phyloP scores from a whole-genome alignment of 768 basidiomycete species.

The Trametes sanguinea region DNA sequence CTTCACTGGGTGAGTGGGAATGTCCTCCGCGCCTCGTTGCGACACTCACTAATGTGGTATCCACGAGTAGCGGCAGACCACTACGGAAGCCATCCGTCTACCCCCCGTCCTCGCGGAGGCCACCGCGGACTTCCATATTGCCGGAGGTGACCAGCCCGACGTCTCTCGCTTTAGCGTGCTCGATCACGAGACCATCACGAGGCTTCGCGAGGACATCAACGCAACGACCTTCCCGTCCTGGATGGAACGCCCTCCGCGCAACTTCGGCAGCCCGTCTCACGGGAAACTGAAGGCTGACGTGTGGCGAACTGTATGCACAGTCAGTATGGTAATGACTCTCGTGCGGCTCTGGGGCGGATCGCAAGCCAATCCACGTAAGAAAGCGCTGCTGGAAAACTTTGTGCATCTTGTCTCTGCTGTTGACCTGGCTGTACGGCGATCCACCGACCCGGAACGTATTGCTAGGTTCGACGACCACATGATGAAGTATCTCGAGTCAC shows the following conservation, averaged over 20 bases:
- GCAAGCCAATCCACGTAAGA: constrained; percentile 11
- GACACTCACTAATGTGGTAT: too few relatives aligned
- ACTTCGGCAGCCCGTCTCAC: constrained; percentile 34
- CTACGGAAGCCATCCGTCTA: too few relatives aligned
- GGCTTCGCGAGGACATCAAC: background rate
- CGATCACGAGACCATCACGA: too few relatives aligned
- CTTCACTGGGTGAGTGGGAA: background rate
- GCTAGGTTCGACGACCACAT: constrained; percentile 4
- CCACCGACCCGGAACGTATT: constrained; percentile 11
- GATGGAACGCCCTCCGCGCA: constrained; percentile 34
- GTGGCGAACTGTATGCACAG: constrained; percentile 35
- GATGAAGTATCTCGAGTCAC: constrained; percentile 24
- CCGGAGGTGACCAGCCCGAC: too few relatives aligned
- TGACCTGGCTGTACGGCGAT: constrained; percentile 25
- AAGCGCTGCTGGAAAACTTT: constrained; percentile 33
- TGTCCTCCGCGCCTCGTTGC: too few relatives aligned
- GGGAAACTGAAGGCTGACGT: constrained; percentile 42
- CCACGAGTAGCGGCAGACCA: too few relatives aligned
- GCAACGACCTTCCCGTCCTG: constrained; percentile 31
- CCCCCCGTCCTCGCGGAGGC: too few relatives aligned
- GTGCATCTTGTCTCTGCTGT: constrained; percentile 29
- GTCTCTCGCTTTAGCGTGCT: background rate
- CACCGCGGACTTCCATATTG: background rate
- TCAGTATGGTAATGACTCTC: constrained; percentile 40
- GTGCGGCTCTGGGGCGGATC: constrained; percentile 36